Evolutionary conservation across 208 protist species (phyloP).

Genomic region (Leishmania mexicana): DNA sequence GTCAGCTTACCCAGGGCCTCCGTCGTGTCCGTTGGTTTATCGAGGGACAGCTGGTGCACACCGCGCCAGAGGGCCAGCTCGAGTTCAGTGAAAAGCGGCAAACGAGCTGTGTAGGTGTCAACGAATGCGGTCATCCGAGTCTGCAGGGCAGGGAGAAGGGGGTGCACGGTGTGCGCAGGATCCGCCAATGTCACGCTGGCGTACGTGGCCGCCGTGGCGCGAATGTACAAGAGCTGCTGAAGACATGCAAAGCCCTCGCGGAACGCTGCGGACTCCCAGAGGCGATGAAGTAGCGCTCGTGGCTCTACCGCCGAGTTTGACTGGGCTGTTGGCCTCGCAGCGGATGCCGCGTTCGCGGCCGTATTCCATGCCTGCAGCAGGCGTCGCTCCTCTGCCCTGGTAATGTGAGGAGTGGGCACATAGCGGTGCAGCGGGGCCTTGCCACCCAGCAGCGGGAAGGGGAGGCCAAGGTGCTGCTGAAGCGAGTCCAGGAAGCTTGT

Average conservation of each 20-base stretch:
- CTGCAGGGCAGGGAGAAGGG: conserved; percentile 36
- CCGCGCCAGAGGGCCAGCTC: conserved; percentile 69
- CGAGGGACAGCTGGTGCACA: conserved; percentile 34
- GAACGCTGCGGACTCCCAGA: conserved; percentile 75
- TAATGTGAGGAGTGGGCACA: conserved; percentile 64
- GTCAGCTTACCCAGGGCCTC: conserved; percentile 39
- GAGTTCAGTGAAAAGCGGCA: conserved; percentile 59
- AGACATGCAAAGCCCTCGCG: conserved; percentile 73
- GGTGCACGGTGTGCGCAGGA: conserved; percentile 2
- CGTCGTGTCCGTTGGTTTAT: conserved; percentile 5
- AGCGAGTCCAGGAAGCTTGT: conserved; percentile 63
- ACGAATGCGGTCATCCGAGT: conserved; percentile 47
- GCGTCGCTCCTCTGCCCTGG: conserved; percentile 75
- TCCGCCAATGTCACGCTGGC: background rate
- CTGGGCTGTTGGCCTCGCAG: background rate
- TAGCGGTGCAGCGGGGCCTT: conserved; percentile 45
- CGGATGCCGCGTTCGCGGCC: conserved; percentile 8
- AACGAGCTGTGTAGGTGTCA: conserved; percentile 51
- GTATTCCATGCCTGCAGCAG: conserved; percentile 38
- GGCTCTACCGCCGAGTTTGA: background rate
- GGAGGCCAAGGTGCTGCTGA: conserved; percentile 69
- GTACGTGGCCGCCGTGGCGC: conserved; percentile 16
- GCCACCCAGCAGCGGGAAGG: conserved; percentile 60
- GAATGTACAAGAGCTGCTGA: conserved; percentile 52
- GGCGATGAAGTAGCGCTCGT: conserved; percentile 33